Evolutionary conservation across 768 basidiomycete species (phyloP).

Genomic region (Calvatia gigantea): DNA sequence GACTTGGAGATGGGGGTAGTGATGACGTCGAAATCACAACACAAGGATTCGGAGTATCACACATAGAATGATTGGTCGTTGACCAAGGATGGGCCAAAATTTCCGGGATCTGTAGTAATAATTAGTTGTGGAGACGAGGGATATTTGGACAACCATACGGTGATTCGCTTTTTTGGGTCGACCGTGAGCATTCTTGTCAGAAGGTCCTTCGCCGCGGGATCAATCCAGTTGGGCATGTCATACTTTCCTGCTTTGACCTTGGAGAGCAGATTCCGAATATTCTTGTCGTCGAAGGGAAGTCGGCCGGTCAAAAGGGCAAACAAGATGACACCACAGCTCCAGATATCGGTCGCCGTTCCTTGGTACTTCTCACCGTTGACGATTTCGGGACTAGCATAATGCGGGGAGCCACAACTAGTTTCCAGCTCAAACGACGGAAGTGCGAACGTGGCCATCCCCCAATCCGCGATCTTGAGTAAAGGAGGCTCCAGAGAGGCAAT

Average conservation of each 20-base stretch:
- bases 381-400: conserved; percentile 96
- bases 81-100: conserved; percentile 88
- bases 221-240: conserved; percentile 77
- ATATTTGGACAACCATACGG: conserved; percentile 45
- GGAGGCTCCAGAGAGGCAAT: conserved; percentile 79
- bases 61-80: conserved; percentile 38
- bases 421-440: conserved; percentile 81
- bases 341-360: conserved; percentile 90
- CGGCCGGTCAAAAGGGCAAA: conserved; percentile 87
- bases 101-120: conserved; percentile 68
- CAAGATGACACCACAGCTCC: conserved; percentile 95
- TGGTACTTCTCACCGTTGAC: conserved; percentile 87
- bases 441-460: conserved; percentile 98
- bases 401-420: conserved; percentile 94
- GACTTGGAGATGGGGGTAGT: conserved; percentile 60
- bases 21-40: conserved; percentile 32
- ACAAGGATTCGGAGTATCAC: conserved; percentile 28
- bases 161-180: conserved; percentile 75
- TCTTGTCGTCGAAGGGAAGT: conserved; percentile 93
- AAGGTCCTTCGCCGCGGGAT: conserved; percentile 82
- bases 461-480: conserved; percentile 94
- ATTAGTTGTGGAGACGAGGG: neutral
- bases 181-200: conserved; percentile 86
- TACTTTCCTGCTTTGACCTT: conserved; percentile 89
- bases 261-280: conserved; percentile 66